These are phyloP conservation scores for Magnolia officinalis DNA, from an alignment of 164 flowering plant species.

Conservation along the genomic window DNA sequence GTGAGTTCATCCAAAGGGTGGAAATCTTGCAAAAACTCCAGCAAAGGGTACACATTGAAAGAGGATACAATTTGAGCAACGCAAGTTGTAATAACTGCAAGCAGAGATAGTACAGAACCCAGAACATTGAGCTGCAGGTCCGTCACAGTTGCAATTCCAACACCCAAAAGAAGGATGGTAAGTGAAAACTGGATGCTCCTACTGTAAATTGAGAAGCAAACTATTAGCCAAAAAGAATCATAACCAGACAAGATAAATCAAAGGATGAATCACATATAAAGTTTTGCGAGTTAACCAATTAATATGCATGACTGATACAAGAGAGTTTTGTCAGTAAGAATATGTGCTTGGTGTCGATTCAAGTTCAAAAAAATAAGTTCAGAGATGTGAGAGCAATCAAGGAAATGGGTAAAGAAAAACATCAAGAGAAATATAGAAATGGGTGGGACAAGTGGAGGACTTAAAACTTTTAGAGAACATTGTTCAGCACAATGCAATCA, in stretches of 20 bases:
- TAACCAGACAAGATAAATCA: background rate
- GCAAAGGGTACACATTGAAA: background rate
- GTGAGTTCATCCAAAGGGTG: background rate
- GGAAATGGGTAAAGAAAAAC: background rate
- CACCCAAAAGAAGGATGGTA: constrained; percentile 67
- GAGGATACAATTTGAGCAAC: constrained; percentile 97
- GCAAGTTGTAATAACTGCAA: constrained; percentile 88
- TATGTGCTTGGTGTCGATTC: too few relatives aligned
- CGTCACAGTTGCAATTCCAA: constrained; percentile 94
- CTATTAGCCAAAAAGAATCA: constrained; percentile 2
- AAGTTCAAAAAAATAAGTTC: background rate
- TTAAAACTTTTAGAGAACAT: too few relatives aligned
- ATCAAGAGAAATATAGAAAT: background rate
- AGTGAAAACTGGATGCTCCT: constrained; percentile 67
- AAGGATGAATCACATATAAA: background rate
- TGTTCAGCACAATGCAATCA: too few relatives aligned
- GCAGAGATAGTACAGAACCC: constrained; percentile 79
- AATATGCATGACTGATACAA: background rate
- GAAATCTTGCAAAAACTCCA: background rate
- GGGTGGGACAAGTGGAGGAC: background rate
- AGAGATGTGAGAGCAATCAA: background rate
- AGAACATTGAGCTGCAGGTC: constrained; percentile 91
- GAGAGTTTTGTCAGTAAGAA: too few relatives aligned
- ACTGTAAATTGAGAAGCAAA: constrained; percentile 41
- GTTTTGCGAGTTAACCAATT: background rate